phyloP scores from a whole-genome alignment of 495 filamentous ascomycete genomes.

The Xylona heveae region DNA sequence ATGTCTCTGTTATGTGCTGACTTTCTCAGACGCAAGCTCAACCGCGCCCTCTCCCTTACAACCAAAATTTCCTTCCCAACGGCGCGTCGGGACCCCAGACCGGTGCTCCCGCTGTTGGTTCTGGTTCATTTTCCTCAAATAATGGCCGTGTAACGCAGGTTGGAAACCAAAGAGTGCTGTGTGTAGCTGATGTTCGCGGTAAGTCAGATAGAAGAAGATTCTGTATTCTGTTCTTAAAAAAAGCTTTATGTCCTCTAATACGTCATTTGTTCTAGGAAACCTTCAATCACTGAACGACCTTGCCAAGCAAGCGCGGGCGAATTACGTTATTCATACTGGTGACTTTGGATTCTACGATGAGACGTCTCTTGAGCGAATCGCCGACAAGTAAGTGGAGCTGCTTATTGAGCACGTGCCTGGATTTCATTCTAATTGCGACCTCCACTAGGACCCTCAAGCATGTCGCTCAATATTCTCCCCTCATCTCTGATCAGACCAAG shows the following conservation, averaged over 20 bases:
- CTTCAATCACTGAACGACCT: slow-evolving; percentile 90
- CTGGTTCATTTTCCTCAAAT: slow-evolving; percentile 31
- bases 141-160: slow-evolving; percentile 63
- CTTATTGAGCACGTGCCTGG: not conserved
- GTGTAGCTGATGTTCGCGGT: slow-evolving; percentile 97
- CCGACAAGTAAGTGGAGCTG: slow-evolving; percentile 69
- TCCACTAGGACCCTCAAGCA: slow-evolving; percentile 74
- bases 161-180: slow-evolving; percentile 68
- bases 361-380: slow-evolving; percentile 85
- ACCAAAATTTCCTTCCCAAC: slow-evolving; percentile 14
- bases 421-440: not conserved
- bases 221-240: not conserved
- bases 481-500: slow-evolving; percentile 74
- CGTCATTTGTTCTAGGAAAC: slow-evolving; percentile 39
- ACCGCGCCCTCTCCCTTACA: slow-evolving; percentile 12
- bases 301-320: slow-evolving; percentile 76
- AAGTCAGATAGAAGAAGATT: too few relatives aligned
- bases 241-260: not conserved
- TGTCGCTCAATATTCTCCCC: slow-evolving; percentile 92
- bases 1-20: not conserved
- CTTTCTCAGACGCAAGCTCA: slow-evolving; percentile 2
- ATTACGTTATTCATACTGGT: slow-evolving; percentile 94
- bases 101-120: slow-evolving; percentile 19
- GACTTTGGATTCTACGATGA: slow-evolving; percentile 99
- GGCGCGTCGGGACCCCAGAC: too few relatives aligned